Conservation (phyloP, 805 yeast genomes). For the Saccharomyces eubayanus region DNA sequence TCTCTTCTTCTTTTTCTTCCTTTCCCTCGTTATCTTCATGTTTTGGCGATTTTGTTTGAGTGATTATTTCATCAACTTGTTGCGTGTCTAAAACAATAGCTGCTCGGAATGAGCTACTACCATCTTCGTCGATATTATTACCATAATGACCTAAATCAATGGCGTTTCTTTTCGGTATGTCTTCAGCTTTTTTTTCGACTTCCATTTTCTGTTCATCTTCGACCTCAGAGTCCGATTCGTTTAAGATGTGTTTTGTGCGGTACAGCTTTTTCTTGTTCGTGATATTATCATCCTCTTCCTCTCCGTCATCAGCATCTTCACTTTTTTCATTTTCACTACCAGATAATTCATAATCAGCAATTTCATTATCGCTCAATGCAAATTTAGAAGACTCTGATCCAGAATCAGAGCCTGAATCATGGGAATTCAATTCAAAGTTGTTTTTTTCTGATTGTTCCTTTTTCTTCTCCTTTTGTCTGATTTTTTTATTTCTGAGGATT, state of each 20-base stretch:
- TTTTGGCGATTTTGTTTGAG: neutral
- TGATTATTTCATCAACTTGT: neutral
- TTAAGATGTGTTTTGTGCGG: neutral
- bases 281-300: slow-evolving; percentile 21
- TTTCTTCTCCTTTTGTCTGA: slow-evolving; percentile 37
- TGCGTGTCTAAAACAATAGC: neutral
- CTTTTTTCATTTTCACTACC: slow-evolving; percentile 6
- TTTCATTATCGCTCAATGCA: slow-evolving; percentile 19
- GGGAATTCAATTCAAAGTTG: slow-evolving; percentile 15
- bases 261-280: neutral
- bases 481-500: slow-evolving; percentile 39
- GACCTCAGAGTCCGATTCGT: slow-evolving; percentile 10
- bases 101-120: neutral
- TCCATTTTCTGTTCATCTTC: slow-evolving; percentile 5
- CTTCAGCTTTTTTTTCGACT: slow-evolving; percentile 1
- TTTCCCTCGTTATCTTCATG: neutral
- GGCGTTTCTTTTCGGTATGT: slow-evolving; percentile 7
- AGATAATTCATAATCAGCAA: slow-evolving; percentile 10
- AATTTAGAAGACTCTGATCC: slow-evolving; percentile 7
- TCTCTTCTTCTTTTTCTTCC: neutral
- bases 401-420: slow-evolving; percentile 9
- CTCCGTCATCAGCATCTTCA: slow-evolving; percentile 16
- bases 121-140: slow-evolving; percentile 9
- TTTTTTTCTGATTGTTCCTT: slow-evolving; percentile 14
- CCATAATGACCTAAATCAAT: slow-evolving; percentile 28